Percentiles rank a stretch among this genome's conserved stretches.
These are phyloP conservation scores for Neurospora sp. DNA, from an alignment of 495 filamentous ascomycete species.

Conservation along the genomic window DNA sequence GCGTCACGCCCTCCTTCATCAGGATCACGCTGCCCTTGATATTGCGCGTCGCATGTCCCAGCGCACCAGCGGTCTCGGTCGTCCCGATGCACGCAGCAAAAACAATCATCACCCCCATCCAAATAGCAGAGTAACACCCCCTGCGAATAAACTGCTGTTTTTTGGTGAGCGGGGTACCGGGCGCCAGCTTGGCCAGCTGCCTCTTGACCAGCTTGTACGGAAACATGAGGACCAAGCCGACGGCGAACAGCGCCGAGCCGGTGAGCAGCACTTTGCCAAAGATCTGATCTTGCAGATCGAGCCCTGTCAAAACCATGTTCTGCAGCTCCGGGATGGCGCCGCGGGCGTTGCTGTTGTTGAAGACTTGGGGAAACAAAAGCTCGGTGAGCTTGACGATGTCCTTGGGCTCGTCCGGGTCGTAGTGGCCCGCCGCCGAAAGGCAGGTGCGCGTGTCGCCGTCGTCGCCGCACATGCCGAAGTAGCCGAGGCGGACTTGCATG, in stretches of 20 bases:
- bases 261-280: constrained; percentile 16
- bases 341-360: not conserved
- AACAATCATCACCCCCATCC: not conserved
- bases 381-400: constrained; percentile 6
- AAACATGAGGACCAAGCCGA: constrained; percentile 23
- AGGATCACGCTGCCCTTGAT: constrained; percentile 8
- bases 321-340: constrained; percentile 3
- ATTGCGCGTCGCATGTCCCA: constrained; percentile 9
- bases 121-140: not conserved
- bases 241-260: constrained; percentile 14
- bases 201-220: constrained; percentile 9
- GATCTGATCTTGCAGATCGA: constrained; percentile 15
- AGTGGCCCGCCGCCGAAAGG: constrained; percentile 7
- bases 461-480: constrained; percentile 27
- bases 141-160: not conserved
- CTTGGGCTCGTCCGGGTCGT: constrained; percentile 1
- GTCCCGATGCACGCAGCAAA: constrained; percentile 20
- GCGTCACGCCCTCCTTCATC: constrained; percentile 14
- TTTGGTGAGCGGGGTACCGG: constrained; percentile 2
- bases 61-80: constrained; percentile 11
- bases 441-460: constrained; percentile 14
- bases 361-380: not conserved
- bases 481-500: constrained; percentile 22
- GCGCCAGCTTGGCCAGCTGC: not conserved
- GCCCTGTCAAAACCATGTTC: constrained; percentile 14